Percentiles rank a stretch among this genome's conserved stretches.
Conservation (phyloP, 1,139 yeast species). For the Insectozyma bohioensis region DNA sequence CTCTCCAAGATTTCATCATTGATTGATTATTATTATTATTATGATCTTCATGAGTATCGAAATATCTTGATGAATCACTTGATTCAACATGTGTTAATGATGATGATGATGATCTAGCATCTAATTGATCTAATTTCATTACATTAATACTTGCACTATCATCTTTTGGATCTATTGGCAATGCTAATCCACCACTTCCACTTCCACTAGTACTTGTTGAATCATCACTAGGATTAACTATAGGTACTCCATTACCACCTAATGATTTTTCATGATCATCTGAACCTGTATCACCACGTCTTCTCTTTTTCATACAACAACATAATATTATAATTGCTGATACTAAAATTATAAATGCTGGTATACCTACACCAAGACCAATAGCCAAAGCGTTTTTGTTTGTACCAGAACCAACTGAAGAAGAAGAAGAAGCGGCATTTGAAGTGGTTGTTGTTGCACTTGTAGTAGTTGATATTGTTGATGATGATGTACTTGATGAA, state of each 20-base stretch:
- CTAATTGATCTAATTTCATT: conserved; percentile 48
- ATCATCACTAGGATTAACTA: conserved; percentile 4
- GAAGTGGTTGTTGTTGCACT: conserved; percentile 25
- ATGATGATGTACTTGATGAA: conserved; percentile 24
- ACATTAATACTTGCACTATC: conserved; percentile 30
- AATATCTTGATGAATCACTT: conserved; percentile 14
- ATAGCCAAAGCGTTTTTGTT: conserved; percentile 59
- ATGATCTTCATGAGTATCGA: conserved; percentile 7
- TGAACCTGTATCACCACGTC: conserved; percentile 25
- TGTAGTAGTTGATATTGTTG: conserved; percentile 23
- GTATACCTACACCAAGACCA: conserved; percentile 87
- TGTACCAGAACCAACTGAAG: conserved; percentile 16
- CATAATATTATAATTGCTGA: conserved; percentile 52
- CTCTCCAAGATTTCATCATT: conserved; percentile 72
- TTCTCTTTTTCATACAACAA: conserved; percentile 55
- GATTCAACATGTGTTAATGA: conserved; percentile 40
- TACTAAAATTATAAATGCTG: conserved; percentile 52
- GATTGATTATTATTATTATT: conserved; percentile 18
- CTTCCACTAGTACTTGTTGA: conserved; percentile 1
- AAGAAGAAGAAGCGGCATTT: conserved; percentile 19
- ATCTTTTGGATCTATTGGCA: conserved; percentile 11
- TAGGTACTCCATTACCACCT: conserved; percentile 28
- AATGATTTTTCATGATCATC: conserved; percentile 21
- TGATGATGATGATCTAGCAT: conserved; percentile 28
- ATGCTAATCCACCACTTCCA: conserved; percentile 3